Conservation (phyloP, 2,329 filamentous ascomycete genomes). For the Aureobasidium sp. region DNA sequence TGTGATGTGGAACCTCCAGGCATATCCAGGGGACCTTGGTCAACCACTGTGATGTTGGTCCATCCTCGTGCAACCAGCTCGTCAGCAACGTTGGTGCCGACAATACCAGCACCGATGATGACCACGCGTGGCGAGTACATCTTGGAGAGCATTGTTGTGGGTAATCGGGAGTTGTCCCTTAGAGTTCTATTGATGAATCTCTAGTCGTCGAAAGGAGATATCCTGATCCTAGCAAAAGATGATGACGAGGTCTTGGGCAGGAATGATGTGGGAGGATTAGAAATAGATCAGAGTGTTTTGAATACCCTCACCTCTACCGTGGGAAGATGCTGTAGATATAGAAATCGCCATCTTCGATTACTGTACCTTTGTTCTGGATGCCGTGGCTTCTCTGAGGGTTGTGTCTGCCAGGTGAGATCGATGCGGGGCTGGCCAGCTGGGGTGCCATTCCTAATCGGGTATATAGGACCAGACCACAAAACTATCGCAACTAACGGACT, state of each 20-base stretch:
- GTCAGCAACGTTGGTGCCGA: constrained; percentile 55
- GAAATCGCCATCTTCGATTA: neutral
- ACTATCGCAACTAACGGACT: constrained; percentile 2
- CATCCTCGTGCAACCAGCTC: constrained; percentile 55
- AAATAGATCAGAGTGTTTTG: neutral
- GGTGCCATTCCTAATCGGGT: constrained; percentile 1
- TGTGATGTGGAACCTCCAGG: constrained; percentile 59
- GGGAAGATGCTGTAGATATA: constrained; percentile 9
- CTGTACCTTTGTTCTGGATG: constrained; percentile 2
- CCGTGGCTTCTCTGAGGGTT: constrained; percentile 3
- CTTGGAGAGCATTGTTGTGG: constrained; percentile 10
- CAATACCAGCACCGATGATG: constrained; percentile 56
- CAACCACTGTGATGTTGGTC: constrained; percentile 54
- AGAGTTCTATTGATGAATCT: neutral
- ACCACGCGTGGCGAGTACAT: constrained; percentile 39
- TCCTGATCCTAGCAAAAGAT: neutral
- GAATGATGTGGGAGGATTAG: neutral
- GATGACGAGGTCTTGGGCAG: neutral
- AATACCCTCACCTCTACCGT: neutral
- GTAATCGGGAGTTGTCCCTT: neutral
- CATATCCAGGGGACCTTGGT: constrained; percentile 54
- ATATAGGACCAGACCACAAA: neutral
- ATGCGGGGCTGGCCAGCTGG: neutral
- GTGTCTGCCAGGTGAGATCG: constrained; percentile 2
- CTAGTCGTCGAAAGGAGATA: neutral